Evolutionary conservation across 495 filamentous ascomycete genomes (phyloP), one percentile per base, ranked within the genome.

Genomic region (Lineolata rhizophorae): DNA sequence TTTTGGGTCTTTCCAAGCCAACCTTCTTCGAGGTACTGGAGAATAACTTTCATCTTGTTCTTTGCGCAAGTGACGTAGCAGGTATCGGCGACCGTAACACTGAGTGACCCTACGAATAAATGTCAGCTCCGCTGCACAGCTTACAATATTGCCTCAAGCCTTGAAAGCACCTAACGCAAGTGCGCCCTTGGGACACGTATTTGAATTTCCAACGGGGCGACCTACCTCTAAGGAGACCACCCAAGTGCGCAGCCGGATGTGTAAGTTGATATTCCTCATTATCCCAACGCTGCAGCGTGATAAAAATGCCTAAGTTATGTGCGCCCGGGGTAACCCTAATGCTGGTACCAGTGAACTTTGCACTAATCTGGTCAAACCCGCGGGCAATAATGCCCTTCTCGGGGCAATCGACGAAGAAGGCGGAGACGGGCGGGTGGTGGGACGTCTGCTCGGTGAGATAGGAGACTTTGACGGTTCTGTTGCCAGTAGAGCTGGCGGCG

Each of bases 381-480:
- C 76, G 66, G 12, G 87, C 90, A 18, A 70, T 70, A 31, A 97
- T 65, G 4, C 84, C 87, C 47, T 81, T 87, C 32, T 87, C 79
- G 0, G 82, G 80, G 44, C 87, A 95, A 50, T 83, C 76, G 38
- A 94, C 70, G 51, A 75, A 90, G 56, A 91, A 97, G 2, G 87
- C 87, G 28, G 85, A 94, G 40, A 97, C 85, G 9, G 87, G 87
- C 10, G 87, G 87, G 58, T 97, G 87, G 37, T 97, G 87, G 4
- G 85, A 94, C n/a, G 87, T 82, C 46, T 97, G 87, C 51, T 97
- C 87, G 4, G 87, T 97, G 40, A 97, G 57, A 44, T 84, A 97
- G 19, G 81, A 92, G 30, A 97, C 66, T 36, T 70, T 71, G 42
- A 85, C 65, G 3, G 34, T 31, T 16, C 37, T 44, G 14, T 17